Conservation (phyloP, 345 rosid species). For the Eucalyptus lansdowneana region DNA sequence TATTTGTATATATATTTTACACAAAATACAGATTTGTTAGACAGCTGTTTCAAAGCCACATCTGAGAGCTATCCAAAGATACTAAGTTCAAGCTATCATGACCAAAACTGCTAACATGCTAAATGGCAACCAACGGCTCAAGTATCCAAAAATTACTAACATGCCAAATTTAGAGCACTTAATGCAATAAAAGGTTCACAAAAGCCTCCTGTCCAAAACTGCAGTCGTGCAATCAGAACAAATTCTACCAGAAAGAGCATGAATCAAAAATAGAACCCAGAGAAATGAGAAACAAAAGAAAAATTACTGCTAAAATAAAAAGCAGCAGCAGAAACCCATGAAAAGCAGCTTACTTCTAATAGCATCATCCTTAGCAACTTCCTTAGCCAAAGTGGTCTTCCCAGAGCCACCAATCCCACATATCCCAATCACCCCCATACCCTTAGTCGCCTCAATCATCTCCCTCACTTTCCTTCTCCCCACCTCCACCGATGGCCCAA, state of each 20-base stretch:
- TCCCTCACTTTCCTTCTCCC: constrained; percentile 72
- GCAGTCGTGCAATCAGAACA: neutral
- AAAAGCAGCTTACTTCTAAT: constrained; percentile 38
- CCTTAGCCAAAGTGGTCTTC: constrained; percentile 75
- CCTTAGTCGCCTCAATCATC: constrained; percentile 39
- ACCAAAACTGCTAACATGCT: too few relatives aligned
- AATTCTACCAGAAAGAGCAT: neutral
- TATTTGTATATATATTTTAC: neutral
- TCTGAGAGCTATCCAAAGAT: neutral
- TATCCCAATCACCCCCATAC: constrained; percentile 37
- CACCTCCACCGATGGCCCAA: constrained; percentile 36
- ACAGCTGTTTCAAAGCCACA: neutral
- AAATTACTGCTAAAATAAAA: neutral
- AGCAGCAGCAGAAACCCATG: neutral
- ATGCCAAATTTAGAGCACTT: neutral
- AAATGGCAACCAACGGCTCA: too few relatives aligned
- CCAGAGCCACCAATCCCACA: constrained; percentile 88
- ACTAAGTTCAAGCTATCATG: neutral
- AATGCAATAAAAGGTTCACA: neutral
- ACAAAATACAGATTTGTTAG: neutral
- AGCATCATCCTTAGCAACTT: constrained; percentile 46
- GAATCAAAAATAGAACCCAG: neutral
- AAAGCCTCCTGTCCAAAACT: neutral
- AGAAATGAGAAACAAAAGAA: neutral
- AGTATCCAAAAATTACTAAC: neutral